Conservation (phyloP, 1,284 basidiomycete species). For the Trichosporon asahii region DNA sequence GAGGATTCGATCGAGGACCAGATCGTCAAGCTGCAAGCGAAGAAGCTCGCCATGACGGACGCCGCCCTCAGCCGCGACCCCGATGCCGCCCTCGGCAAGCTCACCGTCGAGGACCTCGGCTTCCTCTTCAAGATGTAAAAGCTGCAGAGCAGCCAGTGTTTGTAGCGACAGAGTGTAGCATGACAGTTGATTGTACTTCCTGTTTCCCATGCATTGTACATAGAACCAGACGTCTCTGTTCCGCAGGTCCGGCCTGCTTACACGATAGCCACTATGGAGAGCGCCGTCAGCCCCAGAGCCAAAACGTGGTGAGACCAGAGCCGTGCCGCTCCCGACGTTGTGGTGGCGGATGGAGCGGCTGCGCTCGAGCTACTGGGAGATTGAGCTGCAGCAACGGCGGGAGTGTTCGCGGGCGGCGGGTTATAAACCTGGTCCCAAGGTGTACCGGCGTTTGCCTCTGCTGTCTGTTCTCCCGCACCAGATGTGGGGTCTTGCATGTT, state of each 20-base stretch:
- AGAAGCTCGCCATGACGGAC: conserved; percentile 52
- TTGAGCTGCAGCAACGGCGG: no score
- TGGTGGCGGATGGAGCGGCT: no score
- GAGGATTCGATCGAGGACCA: conserved; percentile 96
- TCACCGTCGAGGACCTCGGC: conserved; percentile 77
- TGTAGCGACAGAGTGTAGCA: not conserved
- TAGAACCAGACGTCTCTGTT: not conserved
- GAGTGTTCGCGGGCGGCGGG: no score
- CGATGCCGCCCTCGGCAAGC: conserved; percentile 70
- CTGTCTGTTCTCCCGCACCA: no score
- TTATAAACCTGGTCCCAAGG: no score
- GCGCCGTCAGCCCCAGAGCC: not conserved
- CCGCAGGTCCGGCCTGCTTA: no score
- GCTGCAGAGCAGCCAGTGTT: not conserved
- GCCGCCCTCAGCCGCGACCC: conserved; percentile 39
- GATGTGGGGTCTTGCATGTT: no score
- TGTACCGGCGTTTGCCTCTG: no score
- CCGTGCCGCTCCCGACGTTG: no score
- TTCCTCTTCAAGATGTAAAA: conserved; percentile 68
- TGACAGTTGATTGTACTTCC: not conserved
- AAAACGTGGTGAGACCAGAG: no score
- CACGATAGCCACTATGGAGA: not conserved
- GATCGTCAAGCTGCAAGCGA: conserved; percentile 71
- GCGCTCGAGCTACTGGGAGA: no score
- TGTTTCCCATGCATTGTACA: conserved; percentile 9